Evolutionary conservation across 768 basidiomycete genomes (phyloP).

Genomic region (Suillus subalutaceus): DNA sequence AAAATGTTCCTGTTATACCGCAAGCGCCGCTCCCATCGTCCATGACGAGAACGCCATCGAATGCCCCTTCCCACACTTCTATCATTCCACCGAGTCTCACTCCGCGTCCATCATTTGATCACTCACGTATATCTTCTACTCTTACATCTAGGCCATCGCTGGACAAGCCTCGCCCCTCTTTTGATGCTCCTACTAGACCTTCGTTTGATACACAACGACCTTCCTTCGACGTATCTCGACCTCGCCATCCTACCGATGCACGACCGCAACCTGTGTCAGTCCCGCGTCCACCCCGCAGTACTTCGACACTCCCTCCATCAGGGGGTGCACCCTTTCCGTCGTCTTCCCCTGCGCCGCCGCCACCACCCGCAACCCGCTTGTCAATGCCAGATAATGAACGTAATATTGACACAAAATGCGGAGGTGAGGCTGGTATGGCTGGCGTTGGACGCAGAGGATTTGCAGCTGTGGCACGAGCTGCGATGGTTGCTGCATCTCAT

Average conservation of each 20-base stretch:
- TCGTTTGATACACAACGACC: conserved; percentile 11
- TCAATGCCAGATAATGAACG: conserved; percentile 18
- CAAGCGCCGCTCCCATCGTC: conserved; percentile 15
- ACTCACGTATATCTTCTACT: conserved; percentile 19
- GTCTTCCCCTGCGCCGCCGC: conserved; percentile 10
- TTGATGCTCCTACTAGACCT: conserved; percentile 6
- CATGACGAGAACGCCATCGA: conserved; percentile 7
- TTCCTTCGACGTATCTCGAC: conserved; percentile 18
- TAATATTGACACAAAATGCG: conserved; percentile 68
- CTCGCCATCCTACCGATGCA: background rate
- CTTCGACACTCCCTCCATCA: conserved; percentile 17
- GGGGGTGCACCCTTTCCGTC: conserved; percentile 21
- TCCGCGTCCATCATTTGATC: conserved; percentile 23
- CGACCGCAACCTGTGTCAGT: conserved; percentile 10
- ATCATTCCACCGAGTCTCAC: conserved; percentile 17
- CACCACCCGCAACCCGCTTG: conserved; percentile 18
- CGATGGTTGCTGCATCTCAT: conserved; percentile 42
- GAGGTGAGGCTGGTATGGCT: conserved; percentile 86
- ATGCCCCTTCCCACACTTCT: background rate
- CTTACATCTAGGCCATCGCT: conserved; percentile 19
- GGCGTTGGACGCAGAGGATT: conserved; percentile 89
- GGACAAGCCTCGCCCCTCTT: conserved; percentile 14
- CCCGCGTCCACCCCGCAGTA: conserved; percentile 14
- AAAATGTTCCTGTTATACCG: conserved; percentile 10
- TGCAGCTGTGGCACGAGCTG: conserved; percentile 69